Evolutionary conservation across 129 eudicot genomes (phyloP), one percentile per base, ranked within the genome.

Genomic region (Sambucus nigra): DNA sequence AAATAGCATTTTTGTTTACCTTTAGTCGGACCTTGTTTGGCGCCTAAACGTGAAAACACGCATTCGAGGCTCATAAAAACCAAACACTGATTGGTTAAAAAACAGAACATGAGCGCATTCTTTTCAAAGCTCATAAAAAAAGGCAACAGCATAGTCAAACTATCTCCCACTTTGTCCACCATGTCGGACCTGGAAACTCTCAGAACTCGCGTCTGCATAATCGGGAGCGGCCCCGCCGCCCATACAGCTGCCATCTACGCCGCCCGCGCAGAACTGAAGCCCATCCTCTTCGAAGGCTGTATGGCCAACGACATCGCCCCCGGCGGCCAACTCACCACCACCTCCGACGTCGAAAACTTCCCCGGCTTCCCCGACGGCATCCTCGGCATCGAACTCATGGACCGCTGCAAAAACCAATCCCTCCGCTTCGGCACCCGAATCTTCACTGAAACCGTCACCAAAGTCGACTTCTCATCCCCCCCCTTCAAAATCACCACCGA

Each of bases 191-290:
- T 57, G 44, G 57, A 70, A 50, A 64, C 74, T 54, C 80, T 79
- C 11, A 76, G 68, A 19, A 86, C 96, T 14, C 78, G 75, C 13
- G 73, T 92, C 49, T 92, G 99, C 63, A 92, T 92, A 51, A 77
- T 92, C 54, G 99, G 99, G 1, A 82, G 94, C 0, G 99, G 99
- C 32, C 99, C 99, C 0, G 99, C 99, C 0, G 99, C 94, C 25
- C 99, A 92, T 65, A 92, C 99, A 2, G 99, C 99, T 23, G 99
- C 99, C 39, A 86, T 92, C 47, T 92, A 92, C 65, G 99, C 99
- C 0, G 86, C 99, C 20, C 80, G 99, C 0, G 99, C 99, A 9
- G 87, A 92, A 51, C 82, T 92, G 31, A 76, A 77, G 33, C 99
- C 99, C 2, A n/a, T 92, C 32, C 79, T 92, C 15, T 92, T 86